phyloP scores from a whole-genome alignment of 2,329 filamentous ascomycete genomes.

The Aspergillus udagawae region DNA sequence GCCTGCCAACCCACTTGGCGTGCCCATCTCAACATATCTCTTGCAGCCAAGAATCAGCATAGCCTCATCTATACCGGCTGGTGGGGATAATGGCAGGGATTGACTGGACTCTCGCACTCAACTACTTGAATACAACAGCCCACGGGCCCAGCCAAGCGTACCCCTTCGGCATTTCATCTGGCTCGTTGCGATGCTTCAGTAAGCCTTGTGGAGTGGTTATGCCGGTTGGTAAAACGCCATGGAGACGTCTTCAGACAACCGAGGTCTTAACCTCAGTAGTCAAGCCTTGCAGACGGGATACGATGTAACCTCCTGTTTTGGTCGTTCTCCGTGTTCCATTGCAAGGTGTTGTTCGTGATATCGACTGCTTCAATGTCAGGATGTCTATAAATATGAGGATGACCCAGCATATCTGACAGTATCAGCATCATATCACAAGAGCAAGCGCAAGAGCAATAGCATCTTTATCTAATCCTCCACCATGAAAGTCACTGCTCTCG shows the following conservation, averaged over 20 bases:
- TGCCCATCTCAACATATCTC: no score
- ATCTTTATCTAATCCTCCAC: background rate
- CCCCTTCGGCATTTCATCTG: background rate
- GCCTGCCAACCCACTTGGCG: no score
- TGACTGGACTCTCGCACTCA: no score
- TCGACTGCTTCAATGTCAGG: no score
- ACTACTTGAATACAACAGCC: background rate
- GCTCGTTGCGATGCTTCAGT: background rate
- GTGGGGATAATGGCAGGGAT: no score
- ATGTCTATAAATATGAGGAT: background rate
- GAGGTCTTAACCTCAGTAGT: background rate
- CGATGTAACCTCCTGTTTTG: constrained; percentile 16
- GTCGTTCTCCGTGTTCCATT: background rate
- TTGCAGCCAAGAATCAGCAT: no score
- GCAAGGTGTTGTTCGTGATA: background rate
- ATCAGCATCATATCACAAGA: background rate
- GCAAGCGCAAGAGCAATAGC: background rate
- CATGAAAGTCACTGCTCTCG: constrained; percentile 20
- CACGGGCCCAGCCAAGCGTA: constrained; percentile 20
- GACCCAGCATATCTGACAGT: background rate
- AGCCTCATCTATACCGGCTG: no score
- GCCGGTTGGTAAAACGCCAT: no score
- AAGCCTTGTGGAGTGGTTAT: no score
- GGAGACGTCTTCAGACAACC: background rate
- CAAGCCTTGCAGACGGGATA: background rate